Base-by-base conservation (phyloP, 2,329 filamentous ascomycete genomes). In the Juglanconis sp. region DNA sequence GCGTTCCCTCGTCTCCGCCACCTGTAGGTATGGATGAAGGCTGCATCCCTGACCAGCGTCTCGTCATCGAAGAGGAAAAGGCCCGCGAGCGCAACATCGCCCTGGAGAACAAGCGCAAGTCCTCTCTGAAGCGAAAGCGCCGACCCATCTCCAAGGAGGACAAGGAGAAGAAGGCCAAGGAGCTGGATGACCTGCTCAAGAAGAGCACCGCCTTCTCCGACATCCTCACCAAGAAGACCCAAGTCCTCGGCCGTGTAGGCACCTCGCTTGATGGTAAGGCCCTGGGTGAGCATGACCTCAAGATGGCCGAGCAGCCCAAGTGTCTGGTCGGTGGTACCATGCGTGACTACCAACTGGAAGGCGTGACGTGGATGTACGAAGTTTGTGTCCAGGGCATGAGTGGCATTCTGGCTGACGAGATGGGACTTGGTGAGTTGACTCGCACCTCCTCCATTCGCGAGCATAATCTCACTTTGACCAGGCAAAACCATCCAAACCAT, bases 401-500 rank as follows among this genome's bases (percentile, higher is more conserved):
- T 65, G 93, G 93, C 1, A 96, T 96, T 60, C 73, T 97, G 36
- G 93, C 93, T 0, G 93, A 97, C 68, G 93, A 97, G 72, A 97
- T 97, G 93, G 93, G 93, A 0, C 75, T 96, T 5, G 85, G 84
- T 84, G 69, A 61, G 79, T 5, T 5, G 15, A 6, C 11, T 36
- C 13, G 9, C n/a, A n/a, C 4, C 32, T 56, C 17, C 24, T 11
- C 5, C 10, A 17, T 8, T 10, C 1, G 5, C 32, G 57, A 32
- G 57, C 31, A 30, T 7, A 50, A 24, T 52, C 65, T 65, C 40
- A 66, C 62, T 30, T 5, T 2, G 0, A 4, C 1, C 44, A 85
- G 91, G 92, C 4, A 97, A 97, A 78, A 97, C 93, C 0, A 85
- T 97, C 1, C 93, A 97, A 70, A 92, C 92, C 0, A 96, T 97